These are phyloP conservation scores for Scolecobasidium constrictum DNA, from an alignment of 2,329 filamentous ascomycete species.

Conservation along the genomic window DNA sequence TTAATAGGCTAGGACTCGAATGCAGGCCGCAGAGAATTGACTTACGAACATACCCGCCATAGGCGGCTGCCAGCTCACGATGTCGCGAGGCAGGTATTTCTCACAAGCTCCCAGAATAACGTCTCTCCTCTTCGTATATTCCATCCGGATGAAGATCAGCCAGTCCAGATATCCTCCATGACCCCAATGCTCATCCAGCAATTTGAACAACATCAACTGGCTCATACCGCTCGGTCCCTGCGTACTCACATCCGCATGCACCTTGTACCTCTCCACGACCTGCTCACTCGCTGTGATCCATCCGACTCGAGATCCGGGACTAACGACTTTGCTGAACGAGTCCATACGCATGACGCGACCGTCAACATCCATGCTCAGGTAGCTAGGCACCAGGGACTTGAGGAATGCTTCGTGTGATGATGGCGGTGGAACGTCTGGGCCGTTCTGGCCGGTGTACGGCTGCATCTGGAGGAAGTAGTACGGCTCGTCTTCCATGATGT, in stretches of 20 bases:
- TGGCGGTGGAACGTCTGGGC: conserved; percentile 44
- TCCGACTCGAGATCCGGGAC: conserved; percentile 69
- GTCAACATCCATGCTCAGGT: conserved; percentile 71
- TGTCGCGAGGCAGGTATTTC: conserved; percentile 57
- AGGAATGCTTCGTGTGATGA: conserved; percentile 63
- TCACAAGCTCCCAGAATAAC: conserved; percentile 72
- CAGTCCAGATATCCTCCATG: conserved; percentile 82
- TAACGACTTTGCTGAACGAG: conserved; percentile 85
- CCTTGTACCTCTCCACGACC: conserved; percentile 70
- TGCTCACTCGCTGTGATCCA: conserved; percentile 87
- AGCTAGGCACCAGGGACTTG: conserved; percentile 58
- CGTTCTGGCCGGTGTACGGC: conserved; percentile 23
- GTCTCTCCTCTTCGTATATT: conserved; percentile 74
- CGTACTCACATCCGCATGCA: conserved; percentile 71
- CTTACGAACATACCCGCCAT: conserved; percentile 90
- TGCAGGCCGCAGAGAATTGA: conserved; percentile 17
- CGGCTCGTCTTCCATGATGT: conserved; percentile 85
- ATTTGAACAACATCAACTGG: conserved; percentile 75
- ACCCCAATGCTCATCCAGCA: conserved; percentile 90
- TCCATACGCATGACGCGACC: conserved; percentile 85
- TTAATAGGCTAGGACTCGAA: no score
- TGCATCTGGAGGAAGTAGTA: conserved; percentile 87
- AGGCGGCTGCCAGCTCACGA: conserved; percentile 72
- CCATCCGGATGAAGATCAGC: conserved; percentile 69
- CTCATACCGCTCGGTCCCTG: conserved; percentile 80